Percentiles rank a stretch among this genome's conserved stretches.
Evolutionary conservation across 2,329 filamentous ascomycete species (phyloP).

Genomic region (Ophiosphaerella narmari): DNA sequence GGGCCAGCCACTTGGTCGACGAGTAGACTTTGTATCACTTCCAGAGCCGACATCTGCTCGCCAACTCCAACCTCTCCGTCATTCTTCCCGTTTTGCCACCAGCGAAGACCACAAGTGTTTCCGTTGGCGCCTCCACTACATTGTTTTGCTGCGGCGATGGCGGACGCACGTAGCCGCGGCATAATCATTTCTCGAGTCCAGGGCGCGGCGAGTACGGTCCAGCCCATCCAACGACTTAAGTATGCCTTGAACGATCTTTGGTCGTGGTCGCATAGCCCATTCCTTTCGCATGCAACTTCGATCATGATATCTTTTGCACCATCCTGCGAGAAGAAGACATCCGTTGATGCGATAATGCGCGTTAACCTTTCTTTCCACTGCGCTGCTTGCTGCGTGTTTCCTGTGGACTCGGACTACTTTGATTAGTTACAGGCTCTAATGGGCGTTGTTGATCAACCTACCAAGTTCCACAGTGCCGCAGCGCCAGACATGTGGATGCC

Average conservation of each 20-base stretch:
- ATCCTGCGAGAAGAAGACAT: conserved; percentile 48
- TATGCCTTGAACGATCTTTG: conserved; percentile 55
- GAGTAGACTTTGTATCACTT: conserved; percentile 57
- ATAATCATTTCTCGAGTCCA: conserved; percentile 50
- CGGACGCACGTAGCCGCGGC: conserved; percentile 59
- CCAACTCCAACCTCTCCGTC: conserved; percentile 60
- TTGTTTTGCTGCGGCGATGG: conserved; percentile 58
- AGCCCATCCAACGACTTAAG: conserved; percentile 50
- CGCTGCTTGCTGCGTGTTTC: conserved; percentile 23
- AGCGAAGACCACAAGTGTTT: conserved; percentile 53
- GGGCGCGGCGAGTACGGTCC: conserved; percentile 48
- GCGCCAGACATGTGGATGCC: conserved; percentile 53
- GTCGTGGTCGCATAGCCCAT: conserved; percentile 53
- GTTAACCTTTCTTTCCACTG: conserved; percentile 35
- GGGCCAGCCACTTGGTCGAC: conserved; percentile 35
- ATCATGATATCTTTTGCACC: conserved; percentile 49
- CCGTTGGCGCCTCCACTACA: conserved; percentile 57
- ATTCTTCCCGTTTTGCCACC: conserved; percentile 48
- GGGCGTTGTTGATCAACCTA: conserved; percentile 31
- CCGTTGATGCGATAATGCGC: conserved; percentile 43
- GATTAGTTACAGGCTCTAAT: conserved; percentile 10
- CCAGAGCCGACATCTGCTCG: conserved; percentile 65
- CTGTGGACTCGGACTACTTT: conserved; percentile 19
- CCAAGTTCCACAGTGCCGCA: conserved; percentile 54
- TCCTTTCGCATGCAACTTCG: conserved; percentile 55